phyloP scores from a whole-genome alignment of 768 basidiomycete genomes.

The Termitomyces sp. region DNA sequence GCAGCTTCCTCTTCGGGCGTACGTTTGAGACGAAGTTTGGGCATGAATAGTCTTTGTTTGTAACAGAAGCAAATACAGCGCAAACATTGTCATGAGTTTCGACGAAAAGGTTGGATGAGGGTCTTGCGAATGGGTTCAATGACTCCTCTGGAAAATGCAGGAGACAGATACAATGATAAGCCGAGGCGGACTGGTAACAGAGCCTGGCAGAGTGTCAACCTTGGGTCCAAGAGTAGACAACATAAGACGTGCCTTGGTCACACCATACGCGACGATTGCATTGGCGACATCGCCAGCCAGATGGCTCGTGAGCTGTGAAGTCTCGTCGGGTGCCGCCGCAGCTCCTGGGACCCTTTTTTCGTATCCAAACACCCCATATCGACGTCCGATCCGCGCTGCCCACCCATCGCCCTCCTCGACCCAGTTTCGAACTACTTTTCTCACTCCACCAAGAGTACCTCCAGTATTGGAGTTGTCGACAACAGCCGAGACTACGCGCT shows the following conservation, averaged over 20 bases:
- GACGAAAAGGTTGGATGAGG: conserved; percentile 26
- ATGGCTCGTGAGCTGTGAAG: conserved; percentile 25
- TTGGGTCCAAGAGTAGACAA: background rate
- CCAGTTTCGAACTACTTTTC: conserved; percentile 47
- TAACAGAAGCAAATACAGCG: conserved; percentile 10
- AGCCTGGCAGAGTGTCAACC: conserved; percentile 40
- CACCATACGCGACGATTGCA: conserved; percentile 74
- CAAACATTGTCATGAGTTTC: conserved; percentile 11
- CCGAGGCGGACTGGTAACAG: conserved; percentile 70
- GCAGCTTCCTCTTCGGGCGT: conserved; percentile 56
- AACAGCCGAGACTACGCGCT: conserved; percentile 46
- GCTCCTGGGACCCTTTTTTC: conserved; percentile 40
- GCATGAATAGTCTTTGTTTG: conserved; percentile 23
- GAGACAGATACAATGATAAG: conserved; percentile 65
- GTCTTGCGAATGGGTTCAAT: conserved; percentile 53
- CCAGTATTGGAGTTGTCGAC: conserved; percentile 9
- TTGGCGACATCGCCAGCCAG: conserved; percentile 78
- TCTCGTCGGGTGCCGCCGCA: conserved; percentile 18
- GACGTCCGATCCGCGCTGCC: conserved; percentile 63
- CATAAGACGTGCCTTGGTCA: conserved; percentile 55
- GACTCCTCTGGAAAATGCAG: conserved; percentile 62
- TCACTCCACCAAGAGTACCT: conserved; percentile 37
- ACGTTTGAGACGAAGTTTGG: conserved; percentile 57
- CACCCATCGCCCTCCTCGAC: conserved; percentile 72
- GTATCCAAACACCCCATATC: conserved; percentile 80